Evolutionary conservation across 331 rosid genomes (phyloP), one percentile per base, ranked within the genome.

Genomic region (Quercus phellos): DNA sequence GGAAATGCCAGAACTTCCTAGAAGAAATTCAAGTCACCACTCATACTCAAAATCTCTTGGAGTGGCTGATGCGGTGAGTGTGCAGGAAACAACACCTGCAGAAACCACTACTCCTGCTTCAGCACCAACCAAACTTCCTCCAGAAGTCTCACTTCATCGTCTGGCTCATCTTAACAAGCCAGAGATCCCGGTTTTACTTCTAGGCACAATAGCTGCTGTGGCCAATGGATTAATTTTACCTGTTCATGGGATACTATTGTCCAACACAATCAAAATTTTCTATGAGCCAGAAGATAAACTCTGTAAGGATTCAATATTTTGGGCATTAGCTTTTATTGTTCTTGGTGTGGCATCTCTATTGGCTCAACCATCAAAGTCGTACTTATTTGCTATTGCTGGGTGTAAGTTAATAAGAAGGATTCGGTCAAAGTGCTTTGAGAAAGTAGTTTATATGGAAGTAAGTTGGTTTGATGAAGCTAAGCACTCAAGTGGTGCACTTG

Each of bases 101-200:
- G 79, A 76, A 21, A 54, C 78, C 54, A 81, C 74, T 29, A 69
- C 26, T 74, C 24, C 68, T 55, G 60, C 83, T 54, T 73, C 76
- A 67, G 18, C 63, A 61, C 21, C 85, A 72, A 53, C 86, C 42
- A 21, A 66, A 55, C 55, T 18, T 46, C 85, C 90, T 42, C 81
- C 42, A 42, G 64, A 85, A 75, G 88, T 90, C 51, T 73, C 96
- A 18, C 84, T 90, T 58, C 19, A 70, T 18, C 88, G 89, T 76
- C 90, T 93, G 22, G 97, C 93, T 19, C 74, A 56, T 80, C 93
- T 93, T 43, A 90, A 93, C 89, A 93, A 89, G 85, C 97, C 94
- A 2, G 98, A 93, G 84, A 82, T 89, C 77, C 96, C 89, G 19
- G 72, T 80, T 11, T 80, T 93, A 54, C 72, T 90, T 17, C 21